These are phyloP conservation scores for Golubevia pallescens DNA, from an alignment of 1,284 basidiomycete genomes.

Conservation along the genomic window DNA sequence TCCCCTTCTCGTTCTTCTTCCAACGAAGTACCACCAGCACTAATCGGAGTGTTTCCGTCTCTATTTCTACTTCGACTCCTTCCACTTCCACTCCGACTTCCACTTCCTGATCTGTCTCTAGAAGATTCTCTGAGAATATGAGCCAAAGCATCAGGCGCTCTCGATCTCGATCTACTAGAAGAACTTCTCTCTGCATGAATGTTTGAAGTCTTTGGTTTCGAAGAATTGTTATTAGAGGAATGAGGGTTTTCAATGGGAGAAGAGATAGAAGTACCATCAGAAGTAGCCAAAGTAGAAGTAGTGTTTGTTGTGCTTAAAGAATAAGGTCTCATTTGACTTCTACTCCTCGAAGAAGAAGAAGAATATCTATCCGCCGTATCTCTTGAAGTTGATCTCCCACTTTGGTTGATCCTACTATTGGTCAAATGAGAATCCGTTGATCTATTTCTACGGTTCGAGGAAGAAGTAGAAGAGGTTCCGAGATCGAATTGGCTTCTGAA, in stretches of 20 bases:
- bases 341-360: too few species aligned
- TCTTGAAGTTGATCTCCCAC: neutral
- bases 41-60: neutral
- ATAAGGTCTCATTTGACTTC: too few species aligned
- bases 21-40: neutral
- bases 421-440: neutral
- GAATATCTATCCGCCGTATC: too few species aligned
- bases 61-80: neutral
- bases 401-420: neutral
- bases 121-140: constrained; percentile 17
- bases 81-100: too few species aligned
- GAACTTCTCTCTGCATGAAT: constrained; percentile 25
- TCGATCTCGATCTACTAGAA: constrained; percentile 24
- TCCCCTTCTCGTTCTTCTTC: neutral
- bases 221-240: constrained; percentile 19
- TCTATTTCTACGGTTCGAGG: neutral
- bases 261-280: constrained; percentile 20
- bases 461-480: neutral
- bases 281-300: constrained; percentile 14
- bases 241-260: constrained; percentile 18
- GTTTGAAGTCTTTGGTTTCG: constrained; percentile 15
- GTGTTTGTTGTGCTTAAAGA: neutral
- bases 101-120: neutral
- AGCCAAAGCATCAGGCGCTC: constrained; percentile 35
- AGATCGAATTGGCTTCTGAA: neutral